phyloP scores from a whole-genome alignment of 78 protist genomes.

The Creolimax fragrantissima region DNA sequence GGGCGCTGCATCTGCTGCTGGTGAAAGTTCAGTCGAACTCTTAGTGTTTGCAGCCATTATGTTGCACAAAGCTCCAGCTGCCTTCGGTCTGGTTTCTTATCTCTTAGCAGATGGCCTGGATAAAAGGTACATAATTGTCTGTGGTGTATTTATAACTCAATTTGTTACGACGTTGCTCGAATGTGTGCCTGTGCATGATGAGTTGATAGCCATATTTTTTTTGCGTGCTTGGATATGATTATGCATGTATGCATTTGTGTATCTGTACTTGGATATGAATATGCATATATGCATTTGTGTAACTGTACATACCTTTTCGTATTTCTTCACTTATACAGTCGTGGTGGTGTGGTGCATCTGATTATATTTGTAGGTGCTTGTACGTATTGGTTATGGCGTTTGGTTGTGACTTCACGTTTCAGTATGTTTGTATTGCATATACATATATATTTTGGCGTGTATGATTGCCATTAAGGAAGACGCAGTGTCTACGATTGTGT shows the following conservation, averaged over 20 bases:
- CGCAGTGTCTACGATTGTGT: too few species aligned
- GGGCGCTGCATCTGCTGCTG: background rate
- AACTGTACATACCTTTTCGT: background rate
- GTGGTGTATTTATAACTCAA: background rate
- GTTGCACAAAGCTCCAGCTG: slow-evolving; percentile 24
- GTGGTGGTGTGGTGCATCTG: background rate
- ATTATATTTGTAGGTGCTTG: too few species aligned
- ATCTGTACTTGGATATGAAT: background rate
- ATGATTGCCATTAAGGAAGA: too few species aligned
- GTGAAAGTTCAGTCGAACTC: background rate
- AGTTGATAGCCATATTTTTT: too few species aligned
- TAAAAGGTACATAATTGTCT: background rate
- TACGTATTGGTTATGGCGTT: too few species aligned
- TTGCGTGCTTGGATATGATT: background rate
- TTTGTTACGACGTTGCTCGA: background rate
- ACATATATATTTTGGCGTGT: too few species aligned
- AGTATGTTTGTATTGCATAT: too few species aligned
- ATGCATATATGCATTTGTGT: background rate
- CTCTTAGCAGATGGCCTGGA: slow-evolving; percentile 10
- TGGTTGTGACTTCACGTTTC: too few species aligned
- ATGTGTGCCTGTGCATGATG: background rate
- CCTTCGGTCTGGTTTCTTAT: slow-evolving; percentile 17
- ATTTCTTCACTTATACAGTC: background rate
- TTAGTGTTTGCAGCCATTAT: slow-evolving; percentile 12
- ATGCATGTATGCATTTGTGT: background rate